Evolutionary conservation across 2,329 filamentous ascomycete genomes (phyloP).

Genomic region (Calcarisporium arbuscula): DNA sequence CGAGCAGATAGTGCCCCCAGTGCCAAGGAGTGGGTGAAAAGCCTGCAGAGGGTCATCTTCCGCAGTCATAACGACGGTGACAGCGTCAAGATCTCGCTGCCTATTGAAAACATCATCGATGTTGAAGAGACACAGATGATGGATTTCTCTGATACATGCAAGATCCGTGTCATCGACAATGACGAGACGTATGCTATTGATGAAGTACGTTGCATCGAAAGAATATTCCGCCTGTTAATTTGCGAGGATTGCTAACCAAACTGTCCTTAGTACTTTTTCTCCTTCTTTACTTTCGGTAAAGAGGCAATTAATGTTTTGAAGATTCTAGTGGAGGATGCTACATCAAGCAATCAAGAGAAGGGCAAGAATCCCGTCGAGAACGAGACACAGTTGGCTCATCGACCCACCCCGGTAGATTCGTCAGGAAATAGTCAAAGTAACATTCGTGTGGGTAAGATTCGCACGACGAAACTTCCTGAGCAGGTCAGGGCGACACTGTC

Average conservation of each 20-base stretch:
- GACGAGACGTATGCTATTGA: slow-evolving; percentile 94
- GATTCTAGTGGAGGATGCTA: slow-evolving; percentile 61
- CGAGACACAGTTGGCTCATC: slow-evolving; percentile 10
- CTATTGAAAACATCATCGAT: slow-evolving; percentile 82
- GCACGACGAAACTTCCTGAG: slow-evolving; percentile 42
- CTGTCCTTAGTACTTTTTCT: slow-evolving; percentile 77
- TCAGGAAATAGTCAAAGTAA: slow-evolving; percentile 23
- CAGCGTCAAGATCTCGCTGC: slow-evolving; percentile 91
- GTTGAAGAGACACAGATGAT: slow-evolving; percentile 88
- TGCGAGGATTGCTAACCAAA: too few relatives aligned
- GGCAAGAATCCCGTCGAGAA: slow-evolving; percentile 14
- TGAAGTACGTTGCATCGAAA: slow-evolving; percentile 64
- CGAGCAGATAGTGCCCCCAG: slow-evolving; percentile 80
- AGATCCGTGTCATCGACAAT: slow-evolving; percentile 86
- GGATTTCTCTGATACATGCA: slow-evolving; percentile 89
- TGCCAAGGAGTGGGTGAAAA: slow-evolving; percentile 95
- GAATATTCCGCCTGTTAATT: too few relatives aligned
- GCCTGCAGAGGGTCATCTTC: slow-evolving; percentile 90
- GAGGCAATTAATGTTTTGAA: slow-evolving; percentile 77
- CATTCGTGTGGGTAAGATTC: slow-evolving; percentile 22
- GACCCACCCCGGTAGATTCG: slow-evolving; percentile 11
- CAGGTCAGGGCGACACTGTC: slow-evolving; percentile 56
- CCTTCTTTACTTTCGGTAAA: slow-evolving; percentile 81
- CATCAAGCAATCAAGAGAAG: slow-evolving; percentile 29
- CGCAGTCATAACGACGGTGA: slow-evolving; percentile 93